These are phyloP conservation scores for Linnemannia zychae DNA, from an alignment of 192 early-diverging fungal genomes.

Conservation along the genomic window DNA sequence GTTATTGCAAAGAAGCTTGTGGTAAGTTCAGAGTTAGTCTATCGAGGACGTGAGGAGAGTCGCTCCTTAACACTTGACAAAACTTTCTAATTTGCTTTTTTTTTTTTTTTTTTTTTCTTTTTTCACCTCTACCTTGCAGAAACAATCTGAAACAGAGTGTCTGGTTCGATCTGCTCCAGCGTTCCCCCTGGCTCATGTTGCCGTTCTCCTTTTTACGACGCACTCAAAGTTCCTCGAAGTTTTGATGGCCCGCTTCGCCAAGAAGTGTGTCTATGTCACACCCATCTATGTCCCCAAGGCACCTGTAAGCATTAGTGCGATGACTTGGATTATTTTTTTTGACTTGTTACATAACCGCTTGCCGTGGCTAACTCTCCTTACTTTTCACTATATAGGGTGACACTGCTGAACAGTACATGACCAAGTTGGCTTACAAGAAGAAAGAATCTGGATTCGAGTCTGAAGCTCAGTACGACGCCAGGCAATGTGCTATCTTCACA, in stretches of 20 bases:
- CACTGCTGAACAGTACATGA: constrained; percentile 34
- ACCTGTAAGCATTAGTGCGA: constrained; percentile 52
- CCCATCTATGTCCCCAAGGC: constrained; percentile 70
- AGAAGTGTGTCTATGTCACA: constrained; percentile 77
- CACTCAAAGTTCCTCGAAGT: constrained; percentile 70
- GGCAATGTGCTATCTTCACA: constrained; percentile 76
- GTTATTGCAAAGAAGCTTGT: constrained; percentile 68
- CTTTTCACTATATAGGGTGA: constrained; percentile 54
- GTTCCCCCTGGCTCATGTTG: constrained; percentile 75
- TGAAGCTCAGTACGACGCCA: constrained; percentile 71
- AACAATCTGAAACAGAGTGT: constrained; percentile 81
- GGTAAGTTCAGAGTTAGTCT: constrained; percentile 51
- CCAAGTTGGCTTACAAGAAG: constrained; percentile 42
- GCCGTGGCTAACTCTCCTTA: not conserved
- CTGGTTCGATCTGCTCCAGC: constrained; percentile 69
- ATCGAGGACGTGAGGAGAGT: too few relatives aligned
- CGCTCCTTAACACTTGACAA: not conserved
- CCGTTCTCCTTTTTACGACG: constrained; percentile 66
- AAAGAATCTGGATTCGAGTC: constrained; percentile 61
- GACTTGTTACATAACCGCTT: not conserved
- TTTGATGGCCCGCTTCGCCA: constrained; percentile 74
- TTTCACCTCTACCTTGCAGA: constrained; percentile 52
- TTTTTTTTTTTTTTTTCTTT: too few relatives aligned
- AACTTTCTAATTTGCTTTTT: not conserved
- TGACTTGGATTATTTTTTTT: not conserved